Conservation (phyloP, 1,284 basidiomycete species). For the Malassezia japonica region DNA sequence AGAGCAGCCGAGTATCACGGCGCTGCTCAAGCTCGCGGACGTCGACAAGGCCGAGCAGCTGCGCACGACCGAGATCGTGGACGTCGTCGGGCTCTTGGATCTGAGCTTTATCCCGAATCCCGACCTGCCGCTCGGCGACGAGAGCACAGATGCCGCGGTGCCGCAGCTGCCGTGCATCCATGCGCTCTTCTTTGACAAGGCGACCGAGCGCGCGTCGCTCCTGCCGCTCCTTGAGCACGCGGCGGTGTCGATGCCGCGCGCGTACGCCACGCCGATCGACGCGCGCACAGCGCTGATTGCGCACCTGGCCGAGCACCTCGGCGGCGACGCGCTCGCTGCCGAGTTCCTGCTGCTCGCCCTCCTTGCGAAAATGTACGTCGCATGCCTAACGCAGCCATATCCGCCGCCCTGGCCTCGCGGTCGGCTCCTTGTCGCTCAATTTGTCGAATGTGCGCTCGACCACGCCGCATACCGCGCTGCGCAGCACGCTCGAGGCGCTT, state of each 20-base stretch:
- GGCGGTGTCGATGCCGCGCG: not conserved
- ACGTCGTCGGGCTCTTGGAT: conserved; percentile 38
- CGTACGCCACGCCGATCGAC: not conserved
- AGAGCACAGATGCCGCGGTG: not conserved
- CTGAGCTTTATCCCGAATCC: conserved; percentile 20
- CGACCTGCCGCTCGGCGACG: conserved; percentile 22
- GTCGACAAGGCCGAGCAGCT: conserved; percentile 32
- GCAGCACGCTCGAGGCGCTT: conserved; percentile 52
- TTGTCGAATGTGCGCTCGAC: conserved; percentile 52
- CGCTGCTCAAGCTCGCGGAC: conserved; percentile 26
- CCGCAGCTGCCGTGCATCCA: conserved; percentile 30
- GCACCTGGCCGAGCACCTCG: conserved; percentile 23
- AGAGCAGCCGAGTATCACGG: conserved; percentile 9
- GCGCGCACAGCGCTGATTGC: conserved; percentile 20
- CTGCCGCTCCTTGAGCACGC: not conserved
- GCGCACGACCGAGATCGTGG: conserved; percentile 36
- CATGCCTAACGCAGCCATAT: conserved; percentile 55
- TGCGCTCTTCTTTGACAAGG: conserved; percentile 21
- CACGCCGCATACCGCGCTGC: conserved; percentile 55
- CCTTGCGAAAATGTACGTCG: conserved; percentile 60
- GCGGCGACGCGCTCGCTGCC: conserved; percentile 53
- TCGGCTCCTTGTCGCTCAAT: conserved; percentile 59
- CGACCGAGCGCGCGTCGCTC: not conserved
- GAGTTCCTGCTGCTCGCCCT: conserved; percentile 65
- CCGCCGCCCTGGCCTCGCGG: conserved; percentile 60